These are phyloP conservation scores for Candida hungchunana DNA, from an alignment of 805 yeast species.

Conservation along the genomic window DNA sequence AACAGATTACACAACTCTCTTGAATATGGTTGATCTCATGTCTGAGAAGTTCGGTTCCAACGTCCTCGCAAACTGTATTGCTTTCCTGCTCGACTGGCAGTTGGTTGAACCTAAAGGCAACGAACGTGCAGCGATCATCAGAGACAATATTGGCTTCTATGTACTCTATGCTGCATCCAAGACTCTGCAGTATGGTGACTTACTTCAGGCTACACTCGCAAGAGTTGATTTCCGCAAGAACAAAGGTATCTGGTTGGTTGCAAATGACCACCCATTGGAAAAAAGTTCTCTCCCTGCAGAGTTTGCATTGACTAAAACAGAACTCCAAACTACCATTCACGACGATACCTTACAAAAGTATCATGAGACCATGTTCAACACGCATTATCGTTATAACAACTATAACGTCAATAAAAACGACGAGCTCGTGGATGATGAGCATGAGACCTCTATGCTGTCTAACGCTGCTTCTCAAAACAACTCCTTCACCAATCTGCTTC, in stretches of 20 bases:
- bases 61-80: slow-evolving; percentile 40
- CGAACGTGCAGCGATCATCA: slow-evolving; percentile 4
- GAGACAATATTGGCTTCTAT: slow-evolving; percentile 22
- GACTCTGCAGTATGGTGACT: slow-evolving; percentile 7
- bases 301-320: slow-evolving; percentile 12
- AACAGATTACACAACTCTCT: slow-evolving; percentile 3
- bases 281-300: slow-evolving; percentile 6
- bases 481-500: slow-evolving; percentile 19
- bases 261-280: slow-evolving; percentile 12
- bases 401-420: not conserved
- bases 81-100: slow-evolving; percentile 44
- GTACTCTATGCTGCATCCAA: slow-evolving; percentile 15
- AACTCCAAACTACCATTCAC: slow-evolving; percentile 5
- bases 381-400: slow-evolving; percentile 22
- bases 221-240: slow-evolving; percentile 23
- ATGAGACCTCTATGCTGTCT: slow-evolving; percentile 18
- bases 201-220: slow-evolving; percentile 14
- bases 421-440: slow-evolving; percentile 4
- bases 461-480: slow-evolving; percentile 15
- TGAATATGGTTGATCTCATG: slow-evolving; percentile 19
- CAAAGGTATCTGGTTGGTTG: slow-evolving; percentile 17
- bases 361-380: slow-evolving; percentile 16
- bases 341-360: slow-evolving; percentile 10
- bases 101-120: slow-evolving; percentile 8
- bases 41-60: slow-evolving; percentile 41